Conservation (phyloP, 176 grass and related monocot species). For the Urochloa ruziziensis region DNA sequence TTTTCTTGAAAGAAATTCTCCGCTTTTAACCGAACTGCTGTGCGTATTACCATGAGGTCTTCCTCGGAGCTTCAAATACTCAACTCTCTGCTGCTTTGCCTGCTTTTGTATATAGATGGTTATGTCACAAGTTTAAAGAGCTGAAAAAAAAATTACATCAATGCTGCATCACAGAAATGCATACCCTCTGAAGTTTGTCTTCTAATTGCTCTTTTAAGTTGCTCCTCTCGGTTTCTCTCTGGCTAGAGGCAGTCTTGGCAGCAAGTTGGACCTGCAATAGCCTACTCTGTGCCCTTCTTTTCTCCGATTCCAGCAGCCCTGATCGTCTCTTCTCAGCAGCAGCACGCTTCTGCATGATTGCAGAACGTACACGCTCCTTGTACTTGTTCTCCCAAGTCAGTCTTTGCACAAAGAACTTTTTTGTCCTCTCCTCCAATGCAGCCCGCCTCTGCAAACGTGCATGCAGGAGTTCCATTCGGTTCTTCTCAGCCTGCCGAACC, state of each 20-base stretch:
- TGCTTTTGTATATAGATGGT: slow-evolving; percentile 32
- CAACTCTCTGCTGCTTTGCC: slow-evolving; percentile 71
- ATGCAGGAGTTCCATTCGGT: slow-evolving; percentile 63
- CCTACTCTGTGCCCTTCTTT: slow-evolving; percentile 55
- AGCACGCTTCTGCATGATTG: slow-evolving; percentile 70
- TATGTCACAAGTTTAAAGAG: slow-evolving; percentile 13
- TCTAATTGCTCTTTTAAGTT: slow-evolving; percentile 75
- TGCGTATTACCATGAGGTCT: slow-evolving; percentile 40
- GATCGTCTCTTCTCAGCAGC: slow-evolving; percentile 73
- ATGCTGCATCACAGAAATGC: slow-evolving; percentile 3
- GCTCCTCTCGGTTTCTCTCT: slow-evolving; percentile 68
- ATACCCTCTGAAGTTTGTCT: slow-evolving; percentile 77
- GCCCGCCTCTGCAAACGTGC: slow-evolving; percentile 67
- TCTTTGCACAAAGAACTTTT: slow-evolving; percentile 54
- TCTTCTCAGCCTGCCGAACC: slow-evolving; percentile 63
- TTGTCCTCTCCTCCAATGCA: slow-evolving; percentile 72
- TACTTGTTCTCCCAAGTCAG: slow-evolving; percentile 63
- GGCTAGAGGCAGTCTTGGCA: slow-evolving; percentile 50
- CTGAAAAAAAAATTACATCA: neutral
- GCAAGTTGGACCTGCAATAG: slow-evolving; percentile 55
- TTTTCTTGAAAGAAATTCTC: slow-evolving; percentile 84
- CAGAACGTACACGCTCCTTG: slow-evolving; percentile 74
- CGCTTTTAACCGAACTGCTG: slow-evolving; percentile 40
- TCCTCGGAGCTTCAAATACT: slow-evolving; percentile 72
- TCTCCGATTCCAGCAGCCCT: slow-evolving; percentile 69